phyloP scores from a whole-genome alignment of 352 stramenopile genomes.

The Thalassiosira ordinaria region DNA sequence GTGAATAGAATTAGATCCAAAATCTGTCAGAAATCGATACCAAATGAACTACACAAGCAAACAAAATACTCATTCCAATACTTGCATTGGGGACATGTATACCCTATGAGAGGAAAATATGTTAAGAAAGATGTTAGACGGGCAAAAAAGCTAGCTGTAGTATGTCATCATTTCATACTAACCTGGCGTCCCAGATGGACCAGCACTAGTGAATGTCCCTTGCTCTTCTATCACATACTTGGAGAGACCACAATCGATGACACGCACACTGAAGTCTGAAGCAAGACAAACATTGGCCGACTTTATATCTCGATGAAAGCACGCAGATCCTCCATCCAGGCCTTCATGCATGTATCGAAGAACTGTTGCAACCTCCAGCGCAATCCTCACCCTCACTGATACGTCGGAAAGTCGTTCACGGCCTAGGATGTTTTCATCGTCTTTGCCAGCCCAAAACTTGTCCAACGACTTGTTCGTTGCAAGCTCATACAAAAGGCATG shows the following conservation, averaged over 20 bases:
- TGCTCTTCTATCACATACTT: slow-evolving; percentile 24
- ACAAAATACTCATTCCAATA: too few relatives aligned
- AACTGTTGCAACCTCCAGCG: slow-evolving; percentile 4
- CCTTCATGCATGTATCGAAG: slow-evolving; percentile 19
- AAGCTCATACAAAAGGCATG: slow-evolving; percentile 12
- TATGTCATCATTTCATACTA: too few relatives aligned
- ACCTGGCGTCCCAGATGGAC: slow-evolving; percentile 14
- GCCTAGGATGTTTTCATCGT: not conserved
- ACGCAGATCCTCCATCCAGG: not conserved
- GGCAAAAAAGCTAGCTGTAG: too few relatives aligned
- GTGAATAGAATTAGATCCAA: too few relatives aligned
- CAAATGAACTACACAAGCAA: too few relatives aligned
- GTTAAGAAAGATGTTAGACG: too few relatives aligned
- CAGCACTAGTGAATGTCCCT: slow-evolving; percentile 1
- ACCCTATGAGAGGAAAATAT: too few relatives aligned
- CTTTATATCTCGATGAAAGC: slow-evolving; percentile 34
- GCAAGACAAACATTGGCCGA: slow-evolving; percentile 24
- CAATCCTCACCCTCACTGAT: not conserved
- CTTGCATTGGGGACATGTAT: too few relatives aligned
- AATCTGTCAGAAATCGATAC: too few relatives aligned
- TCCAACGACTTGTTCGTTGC: slow-evolving; percentile 8
- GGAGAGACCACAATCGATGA: slow-evolving; percentile 33
- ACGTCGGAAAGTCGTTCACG: not conserved
- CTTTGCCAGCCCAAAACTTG: slow-evolving; percentile 2
- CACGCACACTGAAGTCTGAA: slow-evolving; percentile 9